Evolutionary conservation across 1,139 yeast species (phyloP).

Genomic region (Pichia sp.): DNA sequence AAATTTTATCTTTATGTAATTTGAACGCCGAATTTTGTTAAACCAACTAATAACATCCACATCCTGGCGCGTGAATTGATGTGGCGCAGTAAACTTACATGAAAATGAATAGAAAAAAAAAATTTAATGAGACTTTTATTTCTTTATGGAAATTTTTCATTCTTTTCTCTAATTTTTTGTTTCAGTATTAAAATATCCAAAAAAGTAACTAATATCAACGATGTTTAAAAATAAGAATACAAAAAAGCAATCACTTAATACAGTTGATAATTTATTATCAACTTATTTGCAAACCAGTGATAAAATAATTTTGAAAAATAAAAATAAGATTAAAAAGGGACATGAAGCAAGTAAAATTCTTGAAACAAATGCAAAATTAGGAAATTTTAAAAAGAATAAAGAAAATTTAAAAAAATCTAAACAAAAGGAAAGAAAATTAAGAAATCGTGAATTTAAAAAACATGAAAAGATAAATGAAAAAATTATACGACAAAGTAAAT

Average conservation of each 20-base stretch:
- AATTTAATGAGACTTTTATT: no score
- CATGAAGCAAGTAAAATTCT: conserved; percentile 13
- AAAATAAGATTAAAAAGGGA: conserved; percentile 5
- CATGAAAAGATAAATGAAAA: conserved; percentile 35
- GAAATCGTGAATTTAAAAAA: conserved; percentile 35
- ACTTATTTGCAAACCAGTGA: conserved; percentile 23
- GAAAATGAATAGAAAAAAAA: neutral
- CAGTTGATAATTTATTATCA: conserved; percentile 25
- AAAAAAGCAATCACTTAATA: conserved; percentile 19
- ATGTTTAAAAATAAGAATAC: conserved; percentile 26
- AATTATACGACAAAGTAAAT: conserved; percentile 45
- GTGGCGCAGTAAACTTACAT: neutral
- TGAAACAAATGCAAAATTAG: conserved; percentile 9
- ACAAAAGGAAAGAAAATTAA: conserved; percentile 12
- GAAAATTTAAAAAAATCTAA: conserved; percentile 9
- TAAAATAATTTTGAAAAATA: conserved; percentile 13
- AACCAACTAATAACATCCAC: no score
- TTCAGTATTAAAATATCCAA: no score
- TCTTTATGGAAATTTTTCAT: no score
- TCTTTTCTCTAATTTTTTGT: no score
- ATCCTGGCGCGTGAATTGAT: no score
- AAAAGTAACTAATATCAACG: no score
- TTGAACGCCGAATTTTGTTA: no score
- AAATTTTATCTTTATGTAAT: conserved; percentile 5
- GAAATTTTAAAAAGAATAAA: conserved; percentile 8